These are phyloP conservation scores for Metschnikowia aberdeeniae DNA, from an alignment of 805 yeast species.

Conservation along the genomic window DNA sequence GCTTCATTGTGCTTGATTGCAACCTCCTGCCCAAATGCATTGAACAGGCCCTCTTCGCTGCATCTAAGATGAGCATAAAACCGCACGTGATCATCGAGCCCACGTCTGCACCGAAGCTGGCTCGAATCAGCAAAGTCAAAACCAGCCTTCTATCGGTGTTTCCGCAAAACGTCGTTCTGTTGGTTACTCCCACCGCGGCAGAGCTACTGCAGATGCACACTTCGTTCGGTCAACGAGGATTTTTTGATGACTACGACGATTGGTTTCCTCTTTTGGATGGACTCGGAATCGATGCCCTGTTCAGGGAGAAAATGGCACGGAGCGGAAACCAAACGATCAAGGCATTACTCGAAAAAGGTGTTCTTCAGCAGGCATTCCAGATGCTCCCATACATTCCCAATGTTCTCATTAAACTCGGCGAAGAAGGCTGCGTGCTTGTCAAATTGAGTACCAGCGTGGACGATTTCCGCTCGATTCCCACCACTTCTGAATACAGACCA, in stretches of 20 bases:
- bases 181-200: constrained; percentile 64
- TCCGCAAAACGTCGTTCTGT: constrained; percentile 43
- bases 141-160: constrained; percentile 32
- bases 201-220: constrained; percentile 58
- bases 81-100: constrained; percentile 62
- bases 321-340: constrained; percentile 15
- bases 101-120: constrained; percentile 65
- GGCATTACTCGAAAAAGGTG: constrained; percentile 37
- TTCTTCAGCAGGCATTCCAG: constrained; percentile 64
- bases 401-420: constrained; percentile 63
- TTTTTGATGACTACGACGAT: constrained; percentile 47
- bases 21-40: constrained; percentile 51
- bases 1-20: constrained; percentile 59
- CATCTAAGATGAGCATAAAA: constrained; percentile 7
- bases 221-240: constrained; percentile 38
- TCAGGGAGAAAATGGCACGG: constrained; percentile 45
- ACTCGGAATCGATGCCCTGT: constrained; percentile 44
- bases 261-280: constrained; percentile 78
- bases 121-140: constrained; percentile 38
- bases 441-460: constrained; percentile 31
- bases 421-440: constrained; percentile 51
- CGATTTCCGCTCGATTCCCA: constrained; percentile 32
- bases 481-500: constrained; percentile 27
- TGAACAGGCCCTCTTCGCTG: constrained; percentile 12
- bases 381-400: constrained; percentile 72